phyloP scores from a whole-genome alignment of 2,329 filamentous ascomycete species.

The Colletotrichum limetticola region DNA sequence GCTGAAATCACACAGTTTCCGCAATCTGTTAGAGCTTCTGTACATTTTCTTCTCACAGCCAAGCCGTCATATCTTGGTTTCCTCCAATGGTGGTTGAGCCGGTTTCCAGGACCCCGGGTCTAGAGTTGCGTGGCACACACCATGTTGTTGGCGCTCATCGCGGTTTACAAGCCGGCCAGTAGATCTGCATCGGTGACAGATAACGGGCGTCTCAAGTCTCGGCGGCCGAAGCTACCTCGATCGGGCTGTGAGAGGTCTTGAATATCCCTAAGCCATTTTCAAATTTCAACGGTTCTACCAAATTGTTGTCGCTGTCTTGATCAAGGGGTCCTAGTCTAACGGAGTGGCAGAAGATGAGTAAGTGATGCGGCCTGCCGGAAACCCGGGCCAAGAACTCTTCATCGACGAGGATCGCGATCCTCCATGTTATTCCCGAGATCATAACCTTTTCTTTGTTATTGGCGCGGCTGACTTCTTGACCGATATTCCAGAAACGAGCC shows the following conservation, averaged over 20 bases:
- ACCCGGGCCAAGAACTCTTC: background rate
- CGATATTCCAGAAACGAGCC: background rate
- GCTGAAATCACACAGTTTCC: background rate
- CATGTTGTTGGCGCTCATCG: background rate
- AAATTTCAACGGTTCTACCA: too few species aligned
- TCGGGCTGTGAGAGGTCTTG: background rate
- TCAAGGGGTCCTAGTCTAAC: background rate
- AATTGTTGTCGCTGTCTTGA: background rate
- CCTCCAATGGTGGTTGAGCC: background rate
- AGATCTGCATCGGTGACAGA: background rate
- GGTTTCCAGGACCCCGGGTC: background rate
- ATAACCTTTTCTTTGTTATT: background rate
- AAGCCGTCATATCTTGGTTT: background rate
- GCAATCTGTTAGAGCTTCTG: background rate
- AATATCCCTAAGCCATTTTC: background rate
- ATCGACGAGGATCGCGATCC: background rate
- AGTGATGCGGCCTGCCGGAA: background rate
- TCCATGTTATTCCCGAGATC: background rate
- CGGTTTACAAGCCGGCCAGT: background rate
- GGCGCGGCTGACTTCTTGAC: background rate
- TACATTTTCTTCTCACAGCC: background rate
- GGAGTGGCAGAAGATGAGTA: background rate
- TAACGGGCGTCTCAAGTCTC: background rate
- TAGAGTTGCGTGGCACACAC: background rate
- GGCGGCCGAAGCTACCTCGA: background rate